Base-by-base conservation (phyloP, 192 early-diverging fungal species). In the Coemansia javaensis region DNA sequence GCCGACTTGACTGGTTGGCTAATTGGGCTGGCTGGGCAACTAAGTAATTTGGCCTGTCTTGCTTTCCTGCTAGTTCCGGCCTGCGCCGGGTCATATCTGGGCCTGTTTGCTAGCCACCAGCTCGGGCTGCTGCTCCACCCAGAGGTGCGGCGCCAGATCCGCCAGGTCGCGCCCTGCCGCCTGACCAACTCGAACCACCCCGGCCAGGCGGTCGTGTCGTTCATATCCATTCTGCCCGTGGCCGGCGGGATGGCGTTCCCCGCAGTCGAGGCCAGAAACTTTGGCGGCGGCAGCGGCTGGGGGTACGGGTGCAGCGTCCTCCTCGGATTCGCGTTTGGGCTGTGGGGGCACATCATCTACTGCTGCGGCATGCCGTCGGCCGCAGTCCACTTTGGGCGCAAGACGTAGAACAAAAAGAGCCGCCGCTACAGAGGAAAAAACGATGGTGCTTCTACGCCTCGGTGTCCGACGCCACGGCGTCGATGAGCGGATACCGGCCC, bases 401-500 rank as follows among this genome's bases (percentile, higher is more conserved):
- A 37, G 14, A n/a, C n/a, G 18, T 38, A 38, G 20, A 38, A 6
- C 9, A 18, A 38, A 15, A 38, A 15, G 7, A 38, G 14, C 7
- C 25, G 7, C 25, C 14, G 15, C 15, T 38, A 38, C 20, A 15
- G 4, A 3, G 0, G 7, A 18, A 10, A 1, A 21, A 23, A 41
- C 18, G 12, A 22, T 44, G 31, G 7, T 20, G 5, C 18, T 14
- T 30, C 18, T 50, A 40, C 8, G 32, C 35, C n/a, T 45, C 43
- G 25, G 8, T 32, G n/a, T 35, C 23, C 21, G 30, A 21, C 24
- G 49, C 41, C 12, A 32, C 39, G n/a, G 64, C 53, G 25, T 63
- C 69, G 46, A 93, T 86, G 18, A 79, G 75, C 33, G 85, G 78
- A 62, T 89, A 89, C 61, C 80, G 82, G 35, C 51, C 59, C 46